These are phyloP conservation scores for Didymella keratinophila DNA, from an alignment of 2,329 filamentous ascomycete species.

Conservation along the genomic window DNA sequence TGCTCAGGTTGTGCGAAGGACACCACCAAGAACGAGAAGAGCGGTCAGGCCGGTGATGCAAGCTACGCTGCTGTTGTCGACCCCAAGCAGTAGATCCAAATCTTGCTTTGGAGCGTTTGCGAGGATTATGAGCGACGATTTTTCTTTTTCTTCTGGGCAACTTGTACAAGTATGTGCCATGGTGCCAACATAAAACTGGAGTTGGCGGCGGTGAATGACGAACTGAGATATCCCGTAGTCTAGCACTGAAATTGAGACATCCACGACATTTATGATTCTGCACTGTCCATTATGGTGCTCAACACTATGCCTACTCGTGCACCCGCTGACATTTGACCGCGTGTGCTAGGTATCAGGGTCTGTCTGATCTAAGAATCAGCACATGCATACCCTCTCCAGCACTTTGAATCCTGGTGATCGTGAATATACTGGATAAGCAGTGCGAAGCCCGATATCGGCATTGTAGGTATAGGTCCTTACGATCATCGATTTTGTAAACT, in stretches of 20 bases:
- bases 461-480: not conserved
- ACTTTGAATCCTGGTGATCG: not conserved
- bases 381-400: not conserved
- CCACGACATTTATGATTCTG: not conserved
- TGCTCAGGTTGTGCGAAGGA: conserved; percentile 57
- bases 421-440: not conserved
- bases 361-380: not conserved
- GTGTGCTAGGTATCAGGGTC: not conserved
- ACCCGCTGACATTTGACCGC: not conserved
- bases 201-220: conserved; percentile 14
- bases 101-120: not conserved
- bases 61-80: conserved; percentile 24
- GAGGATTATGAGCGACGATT: conserved; percentile 12
- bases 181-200: conserved; percentile 6
- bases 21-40: conserved; percentile 28
- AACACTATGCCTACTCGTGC: conserved; percentile 3
- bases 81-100: conserved; percentile 16
- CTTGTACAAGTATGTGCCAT: conserved; percentile 1
- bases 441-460: conserved; percentile 8
- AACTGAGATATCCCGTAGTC: conserved; percentile 21
- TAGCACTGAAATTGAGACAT: conserved; percentile 12
- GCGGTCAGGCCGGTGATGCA: conserved; percentile 2
- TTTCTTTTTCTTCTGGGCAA: conserved; percentile 6
- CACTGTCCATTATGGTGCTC: conserved; percentile 16
- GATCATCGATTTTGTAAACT: not conserved